phyloP scores from a whole-genome alignment of 2,329 filamentous ascomycete genomes.

The Cercospora zeina region DNA sequence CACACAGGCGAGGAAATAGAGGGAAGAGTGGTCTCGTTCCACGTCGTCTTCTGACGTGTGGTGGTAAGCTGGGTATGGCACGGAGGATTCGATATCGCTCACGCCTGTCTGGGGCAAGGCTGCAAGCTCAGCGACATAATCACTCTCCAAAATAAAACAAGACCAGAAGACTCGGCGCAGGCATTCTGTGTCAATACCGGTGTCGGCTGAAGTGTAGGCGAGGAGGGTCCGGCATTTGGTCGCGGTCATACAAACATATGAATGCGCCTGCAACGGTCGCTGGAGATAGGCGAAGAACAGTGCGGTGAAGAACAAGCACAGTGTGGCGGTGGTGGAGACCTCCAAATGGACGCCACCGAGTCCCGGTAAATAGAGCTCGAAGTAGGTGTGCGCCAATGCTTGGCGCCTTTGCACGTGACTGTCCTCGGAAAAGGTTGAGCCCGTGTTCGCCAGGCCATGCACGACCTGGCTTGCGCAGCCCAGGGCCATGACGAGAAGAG shows the following conservation, averaged over 20 bases:
- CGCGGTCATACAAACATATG: slow-evolving; percentile 22
- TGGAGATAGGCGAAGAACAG: slow-evolving; percentile 25
- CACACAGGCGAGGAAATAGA: slow-evolving; percentile 25
- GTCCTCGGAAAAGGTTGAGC: not conserved
- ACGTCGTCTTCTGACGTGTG: slow-evolving; percentile 14
- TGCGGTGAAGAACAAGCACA: slow-evolving; percentile 24
- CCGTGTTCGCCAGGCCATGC: not conserved
- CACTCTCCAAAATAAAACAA: slow-evolving; percentile 21
- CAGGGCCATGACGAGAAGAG: slow-evolving; percentile 20
- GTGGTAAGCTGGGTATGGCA: slow-evolving; percentile 18
- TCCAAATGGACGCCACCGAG: slow-evolving; percentile 19
- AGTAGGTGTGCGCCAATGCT: slow-evolving; percentile 16
- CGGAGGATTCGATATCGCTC: slow-evolving; percentile 21
- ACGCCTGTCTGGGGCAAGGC: slow-evolving; percentile 22
- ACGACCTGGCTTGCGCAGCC: slow-evolving; percentile 19
- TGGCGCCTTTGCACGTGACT: slow-evolving; percentile 4
- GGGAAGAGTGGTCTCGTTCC: slow-evolving; percentile 19
- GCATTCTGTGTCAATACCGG: slow-evolving; percentile 21
- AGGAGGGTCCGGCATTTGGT: slow-evolving; percentile 21
- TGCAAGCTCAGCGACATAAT: slow-evolving; percentile 22
- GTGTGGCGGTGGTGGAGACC: slow-evolving; percentile 18
- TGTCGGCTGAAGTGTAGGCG: slow-evolving; percentile 23
- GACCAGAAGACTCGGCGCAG: slow-evolving; percentile 24
- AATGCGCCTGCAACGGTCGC: slow-evolving; percentile 22
- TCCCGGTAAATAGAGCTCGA: slow-evolving; percentile 16